A percentile compares a stretch with the other conserved stretches of the same genome.
These are phyloP conservation scores for Aspergillus pseudoviridinutans DNA, from an alignment of 2,329 filamentous ascomycete species.

Conservation along the genomic window DNA sequence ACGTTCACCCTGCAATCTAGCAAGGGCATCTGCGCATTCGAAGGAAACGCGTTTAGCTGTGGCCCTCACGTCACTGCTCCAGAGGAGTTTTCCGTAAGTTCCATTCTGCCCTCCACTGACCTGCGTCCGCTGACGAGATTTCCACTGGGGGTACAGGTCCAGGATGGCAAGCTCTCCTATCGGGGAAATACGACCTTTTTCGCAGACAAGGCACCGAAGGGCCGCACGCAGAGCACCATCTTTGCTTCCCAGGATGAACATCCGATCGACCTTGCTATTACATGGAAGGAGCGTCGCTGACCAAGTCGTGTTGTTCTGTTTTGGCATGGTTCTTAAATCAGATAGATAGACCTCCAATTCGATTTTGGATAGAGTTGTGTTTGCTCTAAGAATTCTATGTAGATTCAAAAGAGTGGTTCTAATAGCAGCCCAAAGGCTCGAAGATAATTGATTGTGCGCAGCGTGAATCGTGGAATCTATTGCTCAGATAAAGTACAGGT, in stretches of 20 bases:
- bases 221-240: constrained; percentile 30
- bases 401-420: constrained; percentile 6
- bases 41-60: constrained; percentile 53
- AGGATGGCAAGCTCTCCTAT: constrained; percentile 32
- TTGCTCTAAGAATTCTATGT: not conserved
- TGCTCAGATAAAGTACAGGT: constrained; percentile 12
- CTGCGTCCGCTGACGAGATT: not conserved
- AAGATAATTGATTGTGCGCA: not conserved
- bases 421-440: not conserved
- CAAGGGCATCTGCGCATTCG: constrained; percentile 58
- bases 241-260: constrained; percentile 30
- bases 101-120: not conserved
- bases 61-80: constrained; percentile 31
- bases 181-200: constrained; percentile 34
- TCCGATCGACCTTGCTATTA: constrained; percentile 31
- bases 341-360: not conserved
- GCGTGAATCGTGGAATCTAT: constrained; percentile 7
- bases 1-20: constrained; percentile 55
- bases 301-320: not conserved
- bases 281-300: constrained; percentile 22
- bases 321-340: not conserved
- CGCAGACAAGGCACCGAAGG: constrained; percentile 36
- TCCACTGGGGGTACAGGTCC: constrained; percentile 16
- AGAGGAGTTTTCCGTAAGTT: constrained; percentile 29
- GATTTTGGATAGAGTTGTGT: not conserved